Evolutionary conservation across 2,329 filamentous ascomycete genomes (phyloP).

Genomic region (Scedosporium boydii): DNA sequence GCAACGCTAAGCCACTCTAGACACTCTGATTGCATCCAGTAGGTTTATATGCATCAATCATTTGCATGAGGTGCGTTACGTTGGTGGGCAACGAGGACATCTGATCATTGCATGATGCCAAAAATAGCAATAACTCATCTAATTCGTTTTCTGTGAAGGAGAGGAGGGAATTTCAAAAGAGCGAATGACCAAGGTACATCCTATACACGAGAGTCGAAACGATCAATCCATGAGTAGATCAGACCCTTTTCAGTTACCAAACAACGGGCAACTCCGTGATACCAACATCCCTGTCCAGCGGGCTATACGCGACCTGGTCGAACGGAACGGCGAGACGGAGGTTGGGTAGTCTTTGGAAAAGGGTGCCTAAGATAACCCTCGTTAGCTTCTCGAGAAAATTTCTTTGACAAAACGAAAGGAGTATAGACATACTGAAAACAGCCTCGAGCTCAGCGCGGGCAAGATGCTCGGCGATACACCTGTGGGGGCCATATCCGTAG

Average conservation of each 20-base stretch:
- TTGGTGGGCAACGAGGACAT: too few relatives aligned
- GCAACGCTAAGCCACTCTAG: too few relatives aligned
- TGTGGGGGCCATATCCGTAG: conserved; percentile 35
- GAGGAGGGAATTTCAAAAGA: too few relatives aligned
- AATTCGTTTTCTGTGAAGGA: too few relatives aligned
- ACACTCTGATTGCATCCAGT: too few relatives aligned
- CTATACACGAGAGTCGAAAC: too few relatives aligned
- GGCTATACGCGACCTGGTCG: conserved; percentile 28
- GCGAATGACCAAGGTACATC: too few relatives aligned
- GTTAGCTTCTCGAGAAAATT: background rate
- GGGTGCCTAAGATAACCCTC: conserved; percentile 17
- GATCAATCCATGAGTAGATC: too few relatives aligned
- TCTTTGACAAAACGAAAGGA: background rate
- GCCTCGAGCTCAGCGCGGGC: conserved; percentile 30
- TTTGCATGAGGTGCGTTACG: too few relatives aligned
- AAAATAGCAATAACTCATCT: too few relatives aligned
- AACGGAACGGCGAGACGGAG: conserved; percentile 28
- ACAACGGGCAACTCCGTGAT: conserved; percentile 27
- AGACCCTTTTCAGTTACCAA: conserved; percentile 14
- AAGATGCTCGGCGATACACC: conserved; percentile 35
- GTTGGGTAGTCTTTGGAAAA: conserved; percentile 28
- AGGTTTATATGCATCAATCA: too few relatives aligned
- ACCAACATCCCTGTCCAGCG: conserved; percentile 28
- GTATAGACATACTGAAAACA: conserved; percentile 28
- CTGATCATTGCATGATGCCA: too few relatives aligned